phyloP scores from a whole-genome alignment of 2,329 filamentous ascomycete species.

The Hyphodiscus sp. region DNA sequence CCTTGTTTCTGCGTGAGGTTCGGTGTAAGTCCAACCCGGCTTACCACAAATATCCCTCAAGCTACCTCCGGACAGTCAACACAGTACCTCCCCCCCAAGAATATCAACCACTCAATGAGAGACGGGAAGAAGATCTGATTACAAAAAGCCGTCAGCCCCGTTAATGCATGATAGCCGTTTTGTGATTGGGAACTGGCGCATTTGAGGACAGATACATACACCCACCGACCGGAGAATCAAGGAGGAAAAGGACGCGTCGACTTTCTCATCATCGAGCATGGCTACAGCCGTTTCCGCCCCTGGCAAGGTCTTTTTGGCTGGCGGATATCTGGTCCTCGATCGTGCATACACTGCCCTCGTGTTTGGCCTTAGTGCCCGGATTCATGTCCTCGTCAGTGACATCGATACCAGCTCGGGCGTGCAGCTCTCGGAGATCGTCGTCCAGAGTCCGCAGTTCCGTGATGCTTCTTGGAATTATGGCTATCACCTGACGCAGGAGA shows the following conservation, averaged over 20 bases:
- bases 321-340: slow-evolving; percentile 92
- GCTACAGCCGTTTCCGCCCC: slow-evolving; percentile 67
- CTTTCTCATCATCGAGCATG: slow-evolving; percentile 3
- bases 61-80: too few relatives aligned
- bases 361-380: slow-evolving; percentile 60
- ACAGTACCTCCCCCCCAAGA: too few relatives aligned
- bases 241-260: background rate
- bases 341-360: slow-evolving; percentile 73
- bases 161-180: background rate
- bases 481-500: slow-evolving; percentile 61
- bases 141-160: too few relatives aligned
- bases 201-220: slow-evolving; percentile 10
- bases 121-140: background rate
- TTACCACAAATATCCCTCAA: slow-evolving; percentile 4
- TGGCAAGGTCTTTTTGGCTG: slow-evolving; percentile 90
- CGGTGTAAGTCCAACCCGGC: slow-evolving; percentile 8
- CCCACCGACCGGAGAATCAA: slow-evolving; percentile 2
- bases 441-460: slow-evolving; percentile 85
- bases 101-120: background rate
- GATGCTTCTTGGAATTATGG: slow-evolving; percentile 85
- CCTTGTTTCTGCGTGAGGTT: background rate
- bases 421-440: slow-evolving; percentile 65
- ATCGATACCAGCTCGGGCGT: slow-evolving; percentile 57
- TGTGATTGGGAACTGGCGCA: background rate
- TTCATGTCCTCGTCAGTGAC: slow-evolving; percentile 55